Evolutionary conservation across 176 grass and related monocot genomes (phyloP).

Genomic region (Oryza australiensis): DNA sequence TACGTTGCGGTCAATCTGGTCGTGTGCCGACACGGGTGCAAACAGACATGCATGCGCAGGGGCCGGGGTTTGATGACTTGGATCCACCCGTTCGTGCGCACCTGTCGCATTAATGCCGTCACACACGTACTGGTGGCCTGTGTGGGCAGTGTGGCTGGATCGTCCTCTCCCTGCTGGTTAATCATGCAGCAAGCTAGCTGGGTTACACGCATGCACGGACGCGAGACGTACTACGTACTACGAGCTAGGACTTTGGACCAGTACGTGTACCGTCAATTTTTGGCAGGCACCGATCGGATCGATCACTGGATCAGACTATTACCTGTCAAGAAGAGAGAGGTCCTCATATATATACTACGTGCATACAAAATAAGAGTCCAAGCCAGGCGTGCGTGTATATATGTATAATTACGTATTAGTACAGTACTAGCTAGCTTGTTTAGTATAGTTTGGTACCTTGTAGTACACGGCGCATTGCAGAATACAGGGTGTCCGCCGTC

Average conservation of each 20-base stretch:
- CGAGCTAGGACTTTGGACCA: background rate
- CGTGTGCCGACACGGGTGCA: too few relatives aligned
- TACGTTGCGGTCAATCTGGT: too few relatives aligned
- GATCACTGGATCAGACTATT: too few relatives aligned
- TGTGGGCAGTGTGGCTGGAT: background rate
- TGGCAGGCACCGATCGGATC: too few relatives aligned
- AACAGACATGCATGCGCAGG: too few relatives aligned
- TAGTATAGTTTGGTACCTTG: background rate
- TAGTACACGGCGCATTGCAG: background rate
- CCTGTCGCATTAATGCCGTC: conserved; percentile 29
- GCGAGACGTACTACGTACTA: background rate
- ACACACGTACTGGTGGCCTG: background rate
- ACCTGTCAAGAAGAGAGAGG: too few relatives aligned
- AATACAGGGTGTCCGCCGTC: background rate
- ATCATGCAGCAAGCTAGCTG: background rate
- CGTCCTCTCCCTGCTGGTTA: background rate
- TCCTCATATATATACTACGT: too few relatives aligned
- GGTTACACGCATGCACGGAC: background rate
- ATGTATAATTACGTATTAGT: too few relatives aligned
- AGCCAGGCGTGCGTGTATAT: background rate
- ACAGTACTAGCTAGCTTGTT: too few relatives aligned
- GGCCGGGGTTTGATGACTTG: background rate
- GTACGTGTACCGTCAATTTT: background rate
- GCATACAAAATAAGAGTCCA: background rate
- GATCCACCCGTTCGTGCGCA: background rate